phyloP scores from a whole-genome alignment of 2,329 filamentous ascomycete genomes.

The Alternaria sp. region DNA sequence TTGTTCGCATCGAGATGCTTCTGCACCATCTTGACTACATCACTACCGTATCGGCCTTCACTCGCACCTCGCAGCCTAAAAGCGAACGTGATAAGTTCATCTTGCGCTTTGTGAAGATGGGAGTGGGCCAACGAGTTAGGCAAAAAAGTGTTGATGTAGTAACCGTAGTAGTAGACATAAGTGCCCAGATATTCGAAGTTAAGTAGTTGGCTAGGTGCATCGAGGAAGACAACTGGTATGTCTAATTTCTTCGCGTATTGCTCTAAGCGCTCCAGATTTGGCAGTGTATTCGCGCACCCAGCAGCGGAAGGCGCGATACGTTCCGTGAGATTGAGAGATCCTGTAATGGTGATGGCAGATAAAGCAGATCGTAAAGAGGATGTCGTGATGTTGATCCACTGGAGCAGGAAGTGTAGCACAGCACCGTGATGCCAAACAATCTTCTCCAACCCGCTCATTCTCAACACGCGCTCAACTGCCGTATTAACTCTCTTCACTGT shows the following conservation, averaged over 20 bases:
- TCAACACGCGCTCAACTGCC: constrained; percentile 31
- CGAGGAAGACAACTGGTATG: constrained; percentile 42
- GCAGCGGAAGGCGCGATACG: constrained; percentile 31
- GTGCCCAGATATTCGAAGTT: constrained; percentile 28
- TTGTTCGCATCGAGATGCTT: constrained; percentile 30
- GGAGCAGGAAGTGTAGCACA: constrained; percentile 35
- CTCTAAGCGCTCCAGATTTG: constrained; percentile 34
- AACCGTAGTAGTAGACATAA: constrained; percentile 45
- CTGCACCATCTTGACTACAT: constrained; percentile 33
- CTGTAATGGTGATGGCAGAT: constrained; percentile 35
- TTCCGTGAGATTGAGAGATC: constrained; percentile 27
- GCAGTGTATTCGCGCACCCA: constrained; percentile 32
- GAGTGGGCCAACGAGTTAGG: constrained; percentile 23
- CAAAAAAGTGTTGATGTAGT: constrained; percentile 43
- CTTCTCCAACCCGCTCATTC: constrained; percentile 26
- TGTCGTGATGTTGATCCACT: constrained; percentile 42
- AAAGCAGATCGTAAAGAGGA: constrained; percentile 31
- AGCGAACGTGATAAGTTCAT: constrained; percentile 39
- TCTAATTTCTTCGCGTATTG: constrained; percentile 33
- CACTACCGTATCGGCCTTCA: constrained; percentile 25
- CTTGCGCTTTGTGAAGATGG: constrained; percentile 38
- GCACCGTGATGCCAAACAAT: constrained; percentile 49
- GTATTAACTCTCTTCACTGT: constrained; percentile 37
- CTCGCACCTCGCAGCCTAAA: constrained; percentile 39
- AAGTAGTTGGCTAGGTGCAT: constrained; percentile 34